phyloP scores from a whole-genome alignment of 2,329 filamentous ascomycete genomes.

The Geoglossum cookeanum region DNA sequence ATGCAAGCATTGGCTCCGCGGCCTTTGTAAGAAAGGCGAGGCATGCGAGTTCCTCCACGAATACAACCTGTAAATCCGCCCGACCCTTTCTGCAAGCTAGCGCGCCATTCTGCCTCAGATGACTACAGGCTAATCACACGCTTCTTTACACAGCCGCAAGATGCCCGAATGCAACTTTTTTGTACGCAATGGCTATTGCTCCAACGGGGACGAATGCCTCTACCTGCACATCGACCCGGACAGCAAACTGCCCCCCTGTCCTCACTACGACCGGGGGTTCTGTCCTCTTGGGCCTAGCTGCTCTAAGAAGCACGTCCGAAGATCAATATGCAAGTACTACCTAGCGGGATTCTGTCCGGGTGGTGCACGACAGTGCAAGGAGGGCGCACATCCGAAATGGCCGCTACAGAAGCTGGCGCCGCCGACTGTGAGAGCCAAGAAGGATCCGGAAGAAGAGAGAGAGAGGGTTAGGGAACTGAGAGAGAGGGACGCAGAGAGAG shows the following conservation, averaged over 20 bases:
- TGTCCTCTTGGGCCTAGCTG: conserved; percentile 79
- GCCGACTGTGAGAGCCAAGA: conserved; percentile 43
- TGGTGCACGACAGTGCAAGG: conserved; percentile 46
- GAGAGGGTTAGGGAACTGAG: conserved; percentile 40
- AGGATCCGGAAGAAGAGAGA: conserved; percentile 50
- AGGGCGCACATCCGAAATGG: conserved; percentile 71
- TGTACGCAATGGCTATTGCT: conserved; percentile 81
- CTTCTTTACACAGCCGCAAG: conserved; percentile 34
- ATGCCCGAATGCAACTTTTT: conserved; percentile 99
- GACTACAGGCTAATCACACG: neutral
- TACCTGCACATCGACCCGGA: conserved; percentile 81
- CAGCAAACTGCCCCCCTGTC: conserved; percentile 59
- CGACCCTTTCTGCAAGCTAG: neutral
- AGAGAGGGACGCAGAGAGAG: conserved; percentile 32
- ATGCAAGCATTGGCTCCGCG: conserved; percentile 97
- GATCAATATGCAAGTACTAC: conserved; percentile 66
- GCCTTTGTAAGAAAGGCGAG: conserved; percentile 93
- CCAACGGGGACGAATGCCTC: conserved; percentile 89
- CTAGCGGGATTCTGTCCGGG: conserved; percentile 90
- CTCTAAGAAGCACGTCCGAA: conserved; percentile 72
- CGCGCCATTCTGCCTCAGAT: neutral
- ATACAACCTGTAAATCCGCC: conserved; percentile 51
- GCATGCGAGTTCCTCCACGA: conserved; percentile 96
- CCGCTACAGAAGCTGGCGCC: conserved; percentile 37
- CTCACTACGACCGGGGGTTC: conserved; percentile 88